A percentile compares a stretch with the other conserved stretches of the same genome.
phyloP scores from a whole-genome alignment of 1,284 basidiomycete species.

The Malassezia caprae region DNA sequence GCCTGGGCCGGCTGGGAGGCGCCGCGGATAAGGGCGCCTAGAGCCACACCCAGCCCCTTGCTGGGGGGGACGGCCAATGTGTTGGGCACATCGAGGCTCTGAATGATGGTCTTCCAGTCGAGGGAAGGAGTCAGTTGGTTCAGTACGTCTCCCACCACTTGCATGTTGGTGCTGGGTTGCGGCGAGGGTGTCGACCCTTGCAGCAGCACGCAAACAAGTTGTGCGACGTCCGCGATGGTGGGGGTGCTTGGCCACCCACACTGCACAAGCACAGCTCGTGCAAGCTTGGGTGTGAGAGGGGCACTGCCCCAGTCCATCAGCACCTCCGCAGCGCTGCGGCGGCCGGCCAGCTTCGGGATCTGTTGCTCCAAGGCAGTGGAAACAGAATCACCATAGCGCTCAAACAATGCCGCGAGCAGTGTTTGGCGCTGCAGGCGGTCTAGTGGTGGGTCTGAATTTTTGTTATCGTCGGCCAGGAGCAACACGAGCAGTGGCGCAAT shows the following conservation, averaged over 20 bases:
- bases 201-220: conserved; percentile 37
- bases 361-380: neutral
- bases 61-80: neutral
- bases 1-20: conserved; percentile 19
- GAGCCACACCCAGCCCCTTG: neutral
- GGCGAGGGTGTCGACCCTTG: conserved; percentile 7
- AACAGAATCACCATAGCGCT: conserved; percentile 3
- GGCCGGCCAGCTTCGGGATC: neutral
- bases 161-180: conserved; percentile 12
- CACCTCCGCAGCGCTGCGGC: conserved; percentile 7
- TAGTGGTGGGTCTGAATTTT: neutral
- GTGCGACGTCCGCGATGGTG: conserved; percentile 18
- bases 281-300: conserved; percentile 26
- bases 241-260: conserved; percentile 19
- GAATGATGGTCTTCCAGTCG: neutral
- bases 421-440: neutral
- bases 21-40: neutral
- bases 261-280: conserved; percentile 27
- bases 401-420: neutral
- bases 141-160: conserved; percentile 4
- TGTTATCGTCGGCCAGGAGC: neutral
- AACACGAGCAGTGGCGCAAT: conserved; percentile 1
- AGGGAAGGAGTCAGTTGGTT: neutral
- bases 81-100: neutral
- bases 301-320: conserved; percentile 33